A percentile compares a stretch with the other conserved stretches of the same genome.
These are phyloP conservation scores for Sporothrix protearum DNA, from an alignment of 2,329 filamentous ascomycete genomes.

Conservation along the genomic window DNA sequence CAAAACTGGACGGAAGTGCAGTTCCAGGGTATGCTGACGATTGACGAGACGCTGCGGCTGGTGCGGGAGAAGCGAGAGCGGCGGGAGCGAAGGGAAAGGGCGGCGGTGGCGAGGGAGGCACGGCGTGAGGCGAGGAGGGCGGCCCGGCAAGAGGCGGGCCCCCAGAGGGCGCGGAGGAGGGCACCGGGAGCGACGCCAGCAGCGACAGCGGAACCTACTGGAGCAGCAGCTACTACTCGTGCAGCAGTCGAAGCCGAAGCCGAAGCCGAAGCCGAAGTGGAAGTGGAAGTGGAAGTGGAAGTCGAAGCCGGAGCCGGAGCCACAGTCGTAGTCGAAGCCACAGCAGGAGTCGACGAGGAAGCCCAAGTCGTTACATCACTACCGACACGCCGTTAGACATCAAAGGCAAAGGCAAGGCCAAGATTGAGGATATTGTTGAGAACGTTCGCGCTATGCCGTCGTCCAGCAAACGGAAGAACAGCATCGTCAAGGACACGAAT, in stretches of 20 bases:
- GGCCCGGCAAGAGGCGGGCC: not conserved
- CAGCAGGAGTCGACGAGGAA: not conserved
- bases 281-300: conserved; percentile 35
- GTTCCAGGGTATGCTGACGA: conserved; percentile 61
- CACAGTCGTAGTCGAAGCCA: conserved; percentile 19
- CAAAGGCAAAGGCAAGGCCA: conserved; percentile 20
- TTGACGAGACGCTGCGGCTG: conserved; percentile 62
- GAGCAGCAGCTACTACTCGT: conserved; percentile 22
- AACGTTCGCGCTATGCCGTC: conserved; percentile 3
- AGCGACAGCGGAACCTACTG: conserved; percentile 22
- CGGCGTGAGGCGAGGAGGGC: conserved; percentile 22
- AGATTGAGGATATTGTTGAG: conserved; percentile 9
- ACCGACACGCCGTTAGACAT: not conserved
- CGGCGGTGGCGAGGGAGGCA: not conserved
- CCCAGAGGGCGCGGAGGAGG: not conserved
- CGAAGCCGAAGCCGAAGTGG: conserved; percentile 32
- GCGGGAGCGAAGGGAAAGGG: conserved; percentile 24
- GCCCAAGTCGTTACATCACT: not conserved
- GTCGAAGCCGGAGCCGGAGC: conserved; percentile 33
- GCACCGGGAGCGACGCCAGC: not conserved
- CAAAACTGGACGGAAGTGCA: conserved; percentile 87
- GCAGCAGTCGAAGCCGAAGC: conserved; percentile 28
- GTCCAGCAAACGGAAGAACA: conserved; percentile 15
- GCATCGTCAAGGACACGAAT: not conserved
- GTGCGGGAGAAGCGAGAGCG: conserved; percentile 39